A percentile compares a stretch with the other conserved stretches of the same genome.
These are phyloP conservation scores for Gliomastix tumulicola DNA, from an alignment of 2,329 filamentous ascomycete species.

Conservation along the genomic window DNA sequence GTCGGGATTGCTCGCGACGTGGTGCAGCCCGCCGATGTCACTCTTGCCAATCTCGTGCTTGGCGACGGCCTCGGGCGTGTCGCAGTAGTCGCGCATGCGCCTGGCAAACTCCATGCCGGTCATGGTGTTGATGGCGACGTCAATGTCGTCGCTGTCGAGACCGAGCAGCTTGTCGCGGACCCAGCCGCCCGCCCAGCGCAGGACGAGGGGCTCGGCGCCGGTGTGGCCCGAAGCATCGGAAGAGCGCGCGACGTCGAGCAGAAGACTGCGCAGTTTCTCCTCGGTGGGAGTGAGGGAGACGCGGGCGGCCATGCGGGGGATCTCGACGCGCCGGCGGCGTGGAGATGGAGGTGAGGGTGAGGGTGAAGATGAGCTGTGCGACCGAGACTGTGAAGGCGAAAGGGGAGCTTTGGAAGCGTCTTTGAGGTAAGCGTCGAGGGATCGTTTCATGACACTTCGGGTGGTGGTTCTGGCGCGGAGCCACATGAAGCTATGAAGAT, in stretches of 20 bases:
- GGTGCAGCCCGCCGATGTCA: conserved; percentile 72
- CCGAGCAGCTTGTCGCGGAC: conserved; percentile 77
- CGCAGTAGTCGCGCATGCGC: conserved; percentile 62
- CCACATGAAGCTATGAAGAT: no score
- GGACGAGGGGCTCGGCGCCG: conserved; percentile 47
- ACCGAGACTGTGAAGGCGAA: no score
- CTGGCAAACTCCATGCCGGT: conserved; percentile 72
- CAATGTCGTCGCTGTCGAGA: conserved; percentile 70
- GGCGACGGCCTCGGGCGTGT: conserved; percentile 47
- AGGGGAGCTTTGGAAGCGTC: no score
- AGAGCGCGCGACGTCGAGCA: conserved; percentile 74
- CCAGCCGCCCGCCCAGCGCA: conserved; percentile 83
- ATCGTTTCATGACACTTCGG: no score
- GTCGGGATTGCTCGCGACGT: conserved; percentile 85
- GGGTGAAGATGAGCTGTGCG: no score
- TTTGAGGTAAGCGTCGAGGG: no score
- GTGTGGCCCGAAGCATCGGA: conserved; percentile 32
- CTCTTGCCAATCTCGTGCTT: conserved; percentile 52
- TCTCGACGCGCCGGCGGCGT: no score
- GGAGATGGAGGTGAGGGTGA: no score
- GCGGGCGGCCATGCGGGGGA: no score
- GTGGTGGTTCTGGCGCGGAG: no score
- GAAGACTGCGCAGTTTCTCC: conserved; percentile 62
- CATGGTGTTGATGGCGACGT: conserved; percentile 80
- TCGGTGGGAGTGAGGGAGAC: conserved; percentile 63